A percentile compares a stretch with the other conserved stretches of the same genome.
These are phyloP conservation scores for Middelhovenomyces tepae DNA, from an alignment of 805 yeast species.

Conservation along the genomic window DNA sequence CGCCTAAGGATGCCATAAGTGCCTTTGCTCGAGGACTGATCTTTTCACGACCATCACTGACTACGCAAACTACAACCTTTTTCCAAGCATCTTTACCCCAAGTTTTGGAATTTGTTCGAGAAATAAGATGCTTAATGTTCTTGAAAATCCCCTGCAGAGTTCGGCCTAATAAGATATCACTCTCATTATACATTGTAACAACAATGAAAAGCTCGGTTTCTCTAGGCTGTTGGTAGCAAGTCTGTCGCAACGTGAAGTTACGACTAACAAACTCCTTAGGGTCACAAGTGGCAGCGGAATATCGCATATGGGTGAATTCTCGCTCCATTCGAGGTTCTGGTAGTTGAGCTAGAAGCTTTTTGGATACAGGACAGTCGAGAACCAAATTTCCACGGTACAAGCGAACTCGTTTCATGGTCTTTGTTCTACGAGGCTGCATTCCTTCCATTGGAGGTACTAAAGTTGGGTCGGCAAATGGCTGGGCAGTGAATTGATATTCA, in stretches of 20 bases:
- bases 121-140: conserved; percentile 67
- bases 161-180: conserved; percentile 69
- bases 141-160: conserved; percentile 88
- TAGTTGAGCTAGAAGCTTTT: conserved; percentile 48
- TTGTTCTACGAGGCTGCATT: conserved; percentile 25
- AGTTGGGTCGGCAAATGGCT: conserved; percentile 2
- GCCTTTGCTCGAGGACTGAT: conserved; percentile 73
- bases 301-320: conserved; percentile 80
- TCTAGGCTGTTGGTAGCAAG: conserved; percentile 67
- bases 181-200: conserved; percentile 85
- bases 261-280: conserved; percentile 57
- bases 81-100: conserved; percentile 99
- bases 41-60: conserved; percentile 86
- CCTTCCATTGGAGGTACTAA: conserved; percentile 22
- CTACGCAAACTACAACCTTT: conserved; percentile 79
- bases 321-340: conserved; percentile 40
- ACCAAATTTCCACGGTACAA: conserved; percentile 72
- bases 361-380: conserved; percentile 83
- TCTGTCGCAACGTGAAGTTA: conserved; percentile 76
- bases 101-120: conserved; percentile 50
- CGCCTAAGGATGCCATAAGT: conserved; percentile 76
- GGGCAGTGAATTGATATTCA: background rate
- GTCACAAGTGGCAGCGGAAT: conserved; percentile 89
- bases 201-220: conserved; percentile 79
- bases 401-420: conserved; percentile 37